Evolutionary conservation across 768 basidiomycete genomes (phyloP).

Genomic region (Gloeopeniophorella convolvens): DNA sequence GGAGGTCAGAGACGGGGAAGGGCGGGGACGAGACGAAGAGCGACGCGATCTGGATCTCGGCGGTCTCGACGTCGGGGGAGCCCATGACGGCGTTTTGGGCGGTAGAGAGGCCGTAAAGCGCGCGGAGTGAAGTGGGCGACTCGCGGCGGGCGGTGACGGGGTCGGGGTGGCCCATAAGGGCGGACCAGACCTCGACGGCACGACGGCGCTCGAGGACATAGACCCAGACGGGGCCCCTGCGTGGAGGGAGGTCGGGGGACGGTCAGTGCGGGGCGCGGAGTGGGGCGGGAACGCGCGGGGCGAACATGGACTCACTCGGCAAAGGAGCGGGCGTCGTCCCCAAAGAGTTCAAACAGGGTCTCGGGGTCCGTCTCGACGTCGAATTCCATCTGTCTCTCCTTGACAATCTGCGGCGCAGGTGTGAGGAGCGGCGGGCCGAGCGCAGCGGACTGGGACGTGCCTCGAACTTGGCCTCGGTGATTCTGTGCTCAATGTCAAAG

Average conservation of each 20-base stretch:
- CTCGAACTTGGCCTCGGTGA: slow-evolving; percentile 79
- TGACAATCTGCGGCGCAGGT: slow-evolving; percentile 54
- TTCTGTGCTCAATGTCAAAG: slow-evolving; percentile 74
- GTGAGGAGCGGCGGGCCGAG: slow-evolving; percentile 11
- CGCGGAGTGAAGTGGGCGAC: slow-evolving; percentile 63
- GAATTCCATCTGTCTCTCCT: slow-evolving; percentile 86
- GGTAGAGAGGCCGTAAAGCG: slow-evolving; percentile 51
- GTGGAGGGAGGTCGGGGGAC: not conserved
- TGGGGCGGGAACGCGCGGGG: not conserved
- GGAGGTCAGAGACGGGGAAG: slow-evolving; percentile 63
- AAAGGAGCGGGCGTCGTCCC: slow-evolving; percentile 65
- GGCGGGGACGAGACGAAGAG: slow-evolving; percentile 82
- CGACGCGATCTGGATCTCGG: slow-evolving; percentile 71
- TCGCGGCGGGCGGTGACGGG: slow-evolving; percentile 47
- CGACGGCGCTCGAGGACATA: slow-evolving; percentile 81
- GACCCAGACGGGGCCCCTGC: slow-evolving; percentile 84
- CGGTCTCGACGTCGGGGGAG: slow-evolving; percentile 56
- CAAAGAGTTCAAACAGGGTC: slow-evolving; percentile 72
- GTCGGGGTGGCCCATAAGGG: slow-evolving; percentile 67
- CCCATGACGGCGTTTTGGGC: slow-evolving; percentile 68
- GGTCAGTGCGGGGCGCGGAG: not conserved
- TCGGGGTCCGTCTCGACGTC: slow-evolving; percentile 80
- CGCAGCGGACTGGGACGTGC: slow-evolving; percentile 33
- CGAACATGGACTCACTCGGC: slow-evolving; percentile 65
- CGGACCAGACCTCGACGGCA: slow-evolving; percentile 73